Conservation (phyloP, 176 grass and related monocot genomes). For the Triticum dicoccoides region DNA sequence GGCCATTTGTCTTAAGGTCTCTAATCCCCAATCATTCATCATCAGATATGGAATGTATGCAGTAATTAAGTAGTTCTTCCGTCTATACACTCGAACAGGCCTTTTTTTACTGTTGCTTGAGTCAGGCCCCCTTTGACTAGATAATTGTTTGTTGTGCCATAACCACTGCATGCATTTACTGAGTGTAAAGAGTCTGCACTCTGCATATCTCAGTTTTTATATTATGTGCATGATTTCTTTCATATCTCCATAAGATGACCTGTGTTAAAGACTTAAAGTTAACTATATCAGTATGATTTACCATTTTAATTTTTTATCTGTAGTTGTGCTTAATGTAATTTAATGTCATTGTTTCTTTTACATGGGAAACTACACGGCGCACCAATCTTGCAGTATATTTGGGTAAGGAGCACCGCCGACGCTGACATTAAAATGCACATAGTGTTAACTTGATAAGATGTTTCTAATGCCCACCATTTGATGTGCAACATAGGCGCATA, state of each 20-base stretch:
- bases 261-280: constrained; percentile 16
- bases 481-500: constrained; percentile 68
- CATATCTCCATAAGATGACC: not conserved
- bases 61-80: not conserved
- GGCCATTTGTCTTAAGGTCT: not conserved
- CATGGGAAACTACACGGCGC: constrained; percentile 47
- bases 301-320: not conserved
- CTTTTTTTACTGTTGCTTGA: not conserved
- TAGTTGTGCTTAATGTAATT: constrained; percentile 39
- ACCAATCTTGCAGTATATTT: constrained; percentile 79
- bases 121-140: not conserved
- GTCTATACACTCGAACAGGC: not conserved
- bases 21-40: not conserved
- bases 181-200: not conserved
- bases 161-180: not conserved
- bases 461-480: constrained; percentile 18
- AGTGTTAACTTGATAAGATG: not conserved
- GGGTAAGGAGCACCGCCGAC: constrained; percentile 44
- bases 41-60: constrained; percentile 4
- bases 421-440: constrained; percentile 3
- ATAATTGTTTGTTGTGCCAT: not conserved
- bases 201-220: not conserved
- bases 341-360: constrained; percentile 50
- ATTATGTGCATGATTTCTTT: not conserved
- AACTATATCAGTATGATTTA: constrained; percentile 4